Evolutionary conservation across 805 yeast genomes (phyloP).

Genomic region (Hanseniaspora singularis): DNA sequence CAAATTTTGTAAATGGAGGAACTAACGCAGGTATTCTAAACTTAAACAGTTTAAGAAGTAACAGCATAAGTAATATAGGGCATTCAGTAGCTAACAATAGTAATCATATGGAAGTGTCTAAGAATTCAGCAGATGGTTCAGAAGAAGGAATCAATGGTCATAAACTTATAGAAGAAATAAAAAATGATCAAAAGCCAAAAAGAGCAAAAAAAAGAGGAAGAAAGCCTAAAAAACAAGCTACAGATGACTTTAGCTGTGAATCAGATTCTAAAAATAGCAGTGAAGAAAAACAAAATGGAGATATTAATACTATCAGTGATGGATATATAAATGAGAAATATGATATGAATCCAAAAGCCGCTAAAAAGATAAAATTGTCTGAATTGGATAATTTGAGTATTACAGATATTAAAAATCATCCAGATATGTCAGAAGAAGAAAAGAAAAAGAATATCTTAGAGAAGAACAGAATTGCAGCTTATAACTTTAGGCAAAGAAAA

Average conservation of each 20-base stretch:
- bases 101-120: too few species aligned
- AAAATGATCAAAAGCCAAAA: background rate
- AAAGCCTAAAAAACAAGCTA: constrained; percentile 11
- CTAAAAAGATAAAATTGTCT: too few species aligned
- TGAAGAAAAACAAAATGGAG: background rate
- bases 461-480: constrained; percentile 87
- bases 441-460: constrained; percentile 68
- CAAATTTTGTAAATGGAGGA: constrained; percentile 57
- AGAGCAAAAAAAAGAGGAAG: constrained; percentile 10
- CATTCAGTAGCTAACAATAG: too few species aligned
- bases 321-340: too few species aligned
- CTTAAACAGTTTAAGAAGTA: constrained; percentile 19
- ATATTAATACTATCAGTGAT: too few species aligned
- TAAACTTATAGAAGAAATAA: constrained; percentile 4
- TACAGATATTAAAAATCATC: constrained; percentile 8
- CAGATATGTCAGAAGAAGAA: constrained; percentile 47
- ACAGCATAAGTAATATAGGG: constrained; percentile 10
- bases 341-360: too few species aligned
- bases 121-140: too few species aligned
- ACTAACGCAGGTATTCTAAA: constrained; percentile 29
- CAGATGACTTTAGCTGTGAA: too few species aligned
- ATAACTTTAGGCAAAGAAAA: constrained; percentile 88
- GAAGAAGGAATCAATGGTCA: background rate
- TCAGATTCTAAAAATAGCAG: too few species aligned
- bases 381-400: too few species aligned